Conservation (phyloP, 192 early-diverging fungal genomes). For the Linnemannia exigua region DNA sequence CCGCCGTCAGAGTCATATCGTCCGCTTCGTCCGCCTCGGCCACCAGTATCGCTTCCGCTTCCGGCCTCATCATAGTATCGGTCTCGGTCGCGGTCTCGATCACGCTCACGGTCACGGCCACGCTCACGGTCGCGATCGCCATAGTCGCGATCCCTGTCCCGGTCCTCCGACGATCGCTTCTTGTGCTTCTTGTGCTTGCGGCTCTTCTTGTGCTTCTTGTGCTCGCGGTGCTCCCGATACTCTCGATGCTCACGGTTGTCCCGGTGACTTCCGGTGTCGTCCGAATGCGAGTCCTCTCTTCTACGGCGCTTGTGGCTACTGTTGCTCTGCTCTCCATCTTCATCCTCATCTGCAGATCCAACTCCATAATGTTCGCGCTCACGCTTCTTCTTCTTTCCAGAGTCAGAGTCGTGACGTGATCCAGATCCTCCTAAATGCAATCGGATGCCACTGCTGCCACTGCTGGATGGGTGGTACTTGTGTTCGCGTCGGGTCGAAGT, state of each 20-base stretch:
- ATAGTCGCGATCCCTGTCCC: conserved; percentile 14
- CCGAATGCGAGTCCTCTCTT: conserved; percentile 32
- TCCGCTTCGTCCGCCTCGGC: conserved; percentile 4
- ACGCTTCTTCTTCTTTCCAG: conserved; percentile 33
- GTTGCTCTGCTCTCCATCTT: conserved; percentile 2
- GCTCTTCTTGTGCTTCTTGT: conserved; percentile 58
- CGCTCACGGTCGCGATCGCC: conserved; percentile 20
- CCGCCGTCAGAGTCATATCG: conserved; percentile 12
- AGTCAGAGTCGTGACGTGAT: conserved; percentile 39
- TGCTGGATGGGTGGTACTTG: conserved; percentile 34
- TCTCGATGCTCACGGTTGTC: conserved; percentile 16
- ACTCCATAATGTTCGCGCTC: conserved; percentile 9
- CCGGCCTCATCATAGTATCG: conserved; percentile 6
- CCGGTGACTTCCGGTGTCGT: conserved; percentile 12
- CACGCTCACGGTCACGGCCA: conserved; percentile 13
- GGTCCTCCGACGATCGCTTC: conserved; percentile 53
- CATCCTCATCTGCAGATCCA: not conserved
- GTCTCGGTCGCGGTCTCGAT: conserved; percentile 18
- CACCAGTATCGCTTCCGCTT: conserved; percentile 15
- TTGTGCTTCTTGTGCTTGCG: conserved; percentile 56
- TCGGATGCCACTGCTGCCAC: conserved; percentile 1
- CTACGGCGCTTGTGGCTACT: conserved; percentile 34
- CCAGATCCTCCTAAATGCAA: not conserved
- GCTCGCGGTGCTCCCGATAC: conserved; percentile 33
- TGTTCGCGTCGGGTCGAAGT: conserved; percentile 26